Base-by-base conservation (phyloP, 257 asterid genomes). In the Ocimum tenuiflorum region DNA sequence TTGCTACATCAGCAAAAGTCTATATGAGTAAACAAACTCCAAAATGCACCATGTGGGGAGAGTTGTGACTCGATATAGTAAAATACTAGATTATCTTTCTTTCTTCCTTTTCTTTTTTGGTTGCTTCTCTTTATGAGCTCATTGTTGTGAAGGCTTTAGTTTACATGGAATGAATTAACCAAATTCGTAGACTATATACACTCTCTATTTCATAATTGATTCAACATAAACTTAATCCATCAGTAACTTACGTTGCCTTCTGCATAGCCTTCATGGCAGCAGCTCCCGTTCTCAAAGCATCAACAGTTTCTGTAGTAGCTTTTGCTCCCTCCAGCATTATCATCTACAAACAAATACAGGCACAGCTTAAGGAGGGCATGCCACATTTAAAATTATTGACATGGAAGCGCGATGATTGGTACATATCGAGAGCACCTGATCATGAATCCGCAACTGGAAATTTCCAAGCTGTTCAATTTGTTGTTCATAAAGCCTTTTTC, bases 181-280 rank as follows among this genome's bases (percentile, higher is more conserved):
- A n/a, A n/a, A n/a, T n/a, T n/a, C n/a, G n/a, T n/a, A n/a, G n/a
- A n/a, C n/a, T n/a, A 6, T 33, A 14, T 58, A 31, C 49, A 38
- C 49, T 38, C 27, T 35, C 36, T 23, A 45, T 11, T 36, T 18
- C 47, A 41, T 24, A 55, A 60, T 43, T 60, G 49, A 31, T 27
- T 36, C n/a, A 19, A 53, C 33, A 15, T 42, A 42, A 42, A 22
- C 50, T 18, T 18, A 24, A n/a, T n/a, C n/a, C n/a, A n/a, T n/a
- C n/a, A n/a, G 47, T 43, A 71, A 74, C 95, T 75, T 75, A 88
- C 95, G 88, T 85, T 19, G 94, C 95, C 79, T 88, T 88, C 77
- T 88, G 95, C 91, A 88, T 88, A 63, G 95, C 91, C 76, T 85
- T 88, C 95, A 88, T 88, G 20, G 95, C 90, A 73, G 95, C 80